Percentiles rank a stretch among this genome's conserved stretches.
Evolutionary conservation across 257 asterid genomes (phyloP).

Genomic region (Linderniella brevidens): DNA sequence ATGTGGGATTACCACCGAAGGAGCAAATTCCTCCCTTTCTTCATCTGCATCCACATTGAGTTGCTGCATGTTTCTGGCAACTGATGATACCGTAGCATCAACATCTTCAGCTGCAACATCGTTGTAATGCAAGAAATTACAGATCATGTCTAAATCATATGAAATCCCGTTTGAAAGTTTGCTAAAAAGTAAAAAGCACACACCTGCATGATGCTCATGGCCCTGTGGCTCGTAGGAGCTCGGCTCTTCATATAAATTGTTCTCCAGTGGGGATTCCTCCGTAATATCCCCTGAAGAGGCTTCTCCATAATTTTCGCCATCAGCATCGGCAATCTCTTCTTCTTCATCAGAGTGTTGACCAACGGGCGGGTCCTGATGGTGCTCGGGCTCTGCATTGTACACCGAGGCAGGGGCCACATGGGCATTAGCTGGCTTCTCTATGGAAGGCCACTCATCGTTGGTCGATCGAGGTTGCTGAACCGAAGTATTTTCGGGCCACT

Average conservation of each 20-base stretch:
- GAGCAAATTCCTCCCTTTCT: conserved; percentile 30
- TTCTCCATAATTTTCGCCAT: no score
- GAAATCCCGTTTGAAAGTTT: no score
- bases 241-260: no score
- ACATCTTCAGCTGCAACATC: conserved; percentile 45
- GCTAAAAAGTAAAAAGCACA: no score
- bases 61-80: conserved; percentile 56
- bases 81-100: conserved; percentile 39
- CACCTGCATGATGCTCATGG: no score
- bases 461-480: conserved; percentile 27
- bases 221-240: no score
- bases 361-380: conserved; percentile 34
- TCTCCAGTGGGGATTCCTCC: no score
- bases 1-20: conserved; percentile 78
- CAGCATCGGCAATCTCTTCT: no score
- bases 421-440: conserved; percentile 51
- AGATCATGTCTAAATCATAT: no score
- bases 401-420: conserved; percentile 19
- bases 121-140: no score
- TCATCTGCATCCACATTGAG: conserved; percentile 40
- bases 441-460: conserved; percentile 71
- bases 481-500: conserved; percentile 23
- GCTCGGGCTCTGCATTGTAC: conserved; percentile 22
- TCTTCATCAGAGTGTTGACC: conserved; percentile 29
- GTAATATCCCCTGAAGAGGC: no score